These are phyloP conservation scores for Phyllosticta citriasiana DNA, from an alignment of 2,329 filamentous ascomycete species.

Conservation along the genomic window DNA sequence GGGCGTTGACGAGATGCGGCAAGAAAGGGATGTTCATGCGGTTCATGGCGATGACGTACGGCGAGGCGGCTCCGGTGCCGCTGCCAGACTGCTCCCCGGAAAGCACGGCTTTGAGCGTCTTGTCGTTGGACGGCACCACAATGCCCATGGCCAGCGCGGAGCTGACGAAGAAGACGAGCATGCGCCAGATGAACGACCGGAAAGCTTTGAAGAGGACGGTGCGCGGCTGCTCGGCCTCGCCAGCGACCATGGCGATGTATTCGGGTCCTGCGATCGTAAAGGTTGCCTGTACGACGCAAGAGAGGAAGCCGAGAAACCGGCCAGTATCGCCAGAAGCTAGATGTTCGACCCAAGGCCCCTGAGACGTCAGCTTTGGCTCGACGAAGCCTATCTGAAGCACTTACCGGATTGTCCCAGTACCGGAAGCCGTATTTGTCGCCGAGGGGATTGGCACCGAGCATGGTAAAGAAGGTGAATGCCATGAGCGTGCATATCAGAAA, in stretches of 20 bases:
- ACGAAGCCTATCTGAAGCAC: neutral
- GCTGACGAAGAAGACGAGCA: conserved; percentile 42
- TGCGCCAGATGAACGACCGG: conserved; percentile 43
- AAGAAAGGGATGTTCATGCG: conserved; percentile 44
- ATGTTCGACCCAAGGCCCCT: conserved; percentile 23
- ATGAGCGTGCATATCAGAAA: conserved; percentile 37
- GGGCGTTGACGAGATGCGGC: conserved; percentile 49
- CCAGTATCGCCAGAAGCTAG: conserved; percentile 18
- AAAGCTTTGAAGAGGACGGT: conserved; percentile 43
- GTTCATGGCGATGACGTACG: conserved; percentile 54
- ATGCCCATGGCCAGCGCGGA: conserved; percentile 47
- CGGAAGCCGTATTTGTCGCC: conserved; percentile 35
- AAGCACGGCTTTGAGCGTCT: conserved; percentile 38
- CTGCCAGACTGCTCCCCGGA: conserved; percentile 18
- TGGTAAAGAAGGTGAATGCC: conserved; percentile 38
- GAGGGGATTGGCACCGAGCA: conserved; percentile 35
- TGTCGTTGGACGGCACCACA: conserved; percentile 43
- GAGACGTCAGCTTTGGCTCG: neutral
- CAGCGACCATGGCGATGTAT: conserved; percentile 40
- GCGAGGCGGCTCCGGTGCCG: conserved; percentile 45
- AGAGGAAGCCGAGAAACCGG: conserved; percentile 21
- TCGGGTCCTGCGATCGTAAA: conserved; percentile 40
- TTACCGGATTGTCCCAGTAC: conserved; percentile 29
- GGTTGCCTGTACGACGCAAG: conserved; percentile 22
- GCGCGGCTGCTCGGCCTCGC: conserved; percentile 37